These are phyloP conservation scores for Neonectria coccinea DNA, from an alignment of 2,329 filamentous ascomycete genomes.

Conservation along the genomic window DNA sequence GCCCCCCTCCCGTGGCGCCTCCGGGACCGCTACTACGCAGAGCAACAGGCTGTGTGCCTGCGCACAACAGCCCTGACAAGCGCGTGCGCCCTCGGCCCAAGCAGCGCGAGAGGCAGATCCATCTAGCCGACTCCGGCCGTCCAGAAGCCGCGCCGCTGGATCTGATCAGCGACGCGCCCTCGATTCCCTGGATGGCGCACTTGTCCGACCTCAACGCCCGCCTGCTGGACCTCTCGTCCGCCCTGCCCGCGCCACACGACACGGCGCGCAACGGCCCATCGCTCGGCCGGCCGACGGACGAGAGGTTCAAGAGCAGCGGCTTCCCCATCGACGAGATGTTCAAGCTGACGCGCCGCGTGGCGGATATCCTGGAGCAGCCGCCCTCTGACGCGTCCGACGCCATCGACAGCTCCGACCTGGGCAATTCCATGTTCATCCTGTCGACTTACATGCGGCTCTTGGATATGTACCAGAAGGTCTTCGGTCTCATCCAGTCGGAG, in stretches of 20 bases:
- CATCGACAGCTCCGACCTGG: slow-evolving; percentile 50
- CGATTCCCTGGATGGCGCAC: slow-evolving; percentile 54
- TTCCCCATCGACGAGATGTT: slow-evolving; percentile 58
- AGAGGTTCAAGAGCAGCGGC: slow-evolving; percentile 41
- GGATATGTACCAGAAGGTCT: slow-evolving; percentile 56
- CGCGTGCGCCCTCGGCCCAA: slow-evolving; percentile 40
- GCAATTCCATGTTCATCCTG: slow-evolving; percentile 54
- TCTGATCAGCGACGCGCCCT: slow-evolving; percentile 37
- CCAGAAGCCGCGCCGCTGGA: slow-evolving; percentile 32
- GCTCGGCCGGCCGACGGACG: slow-evolving; percentile 36
- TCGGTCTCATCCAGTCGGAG: slow-evolving; percentile 51
- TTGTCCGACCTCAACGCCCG: slow-evolving; percentile 54
- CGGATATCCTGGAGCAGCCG: slow-evolving; percentile 50
- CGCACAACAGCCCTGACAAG: slow-evolving; percentile 43
- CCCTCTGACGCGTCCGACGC: slow-evolving; percentile 24
- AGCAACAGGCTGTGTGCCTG: slow-evolving; percentile 38
- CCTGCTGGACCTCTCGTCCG: slow-evolving; percentile 53
- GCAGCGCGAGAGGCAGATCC: slow-evolving; percentile 50
- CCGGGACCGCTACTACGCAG: slow-evolving; percentile 27
- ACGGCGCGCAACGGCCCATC: slow-evolving; percentile 34
- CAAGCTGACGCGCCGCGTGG: slow-evolving; percentile 53
- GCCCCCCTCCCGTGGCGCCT: slow-evolving; percentile 29
- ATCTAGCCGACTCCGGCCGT: slow-evolving; percentile 42
- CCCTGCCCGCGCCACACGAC: slow-evolving; percentile 47
- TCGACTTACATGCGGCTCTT: slow-evolving; percentile 55